Evolutionary conservation across 75 land plant species (phyloP).

Genomic region (Azolla pinnata): DNA sequence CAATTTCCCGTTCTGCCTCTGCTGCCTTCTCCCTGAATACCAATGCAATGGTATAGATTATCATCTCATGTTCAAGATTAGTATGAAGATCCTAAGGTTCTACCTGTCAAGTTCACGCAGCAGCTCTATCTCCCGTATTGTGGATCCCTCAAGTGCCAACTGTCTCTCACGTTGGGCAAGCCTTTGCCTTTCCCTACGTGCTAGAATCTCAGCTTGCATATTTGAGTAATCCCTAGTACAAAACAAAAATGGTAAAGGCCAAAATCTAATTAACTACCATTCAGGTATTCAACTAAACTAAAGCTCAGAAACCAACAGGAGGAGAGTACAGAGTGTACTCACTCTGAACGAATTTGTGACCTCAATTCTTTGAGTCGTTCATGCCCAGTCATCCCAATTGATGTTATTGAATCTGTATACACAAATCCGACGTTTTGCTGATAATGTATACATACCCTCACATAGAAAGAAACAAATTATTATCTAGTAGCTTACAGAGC

Average conservation of each 20-base stretch:
- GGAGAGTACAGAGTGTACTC: not conserved
- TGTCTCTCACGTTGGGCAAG: constrained; percentile 50
- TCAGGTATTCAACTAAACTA: not conserved
- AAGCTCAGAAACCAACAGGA: not conserved
- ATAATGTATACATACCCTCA: not conserved
- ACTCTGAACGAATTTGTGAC: constrained; percentile 14
- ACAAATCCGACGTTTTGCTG: too few relatives aligned
- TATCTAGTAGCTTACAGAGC: too few relatives aligned
- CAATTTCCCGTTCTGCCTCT: constrained; percentile 70
- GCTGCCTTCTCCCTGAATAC: constrained; percentile 54
- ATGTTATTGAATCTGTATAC: constrained; percentile 2
- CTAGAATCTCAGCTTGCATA: constrained; percentile 50
- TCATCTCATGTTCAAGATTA: too few relatives aligned
- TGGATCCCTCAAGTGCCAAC: constrained; percentile 61
- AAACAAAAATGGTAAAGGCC: not conserved
- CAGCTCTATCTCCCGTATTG: constrained; percentile 67
- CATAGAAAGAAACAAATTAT: not conserved
- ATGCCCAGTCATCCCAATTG: constrained; percentile 8
- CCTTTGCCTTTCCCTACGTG: constrained; percentile 65
- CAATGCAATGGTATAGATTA: too few relatives aligned
- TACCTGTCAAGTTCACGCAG: constrained; percentile 89
- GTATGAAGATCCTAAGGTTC: too few relatives aligned
- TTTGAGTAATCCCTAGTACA: not conserved
- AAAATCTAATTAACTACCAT: not conserved
- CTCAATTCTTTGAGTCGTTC: constrained; percentile 20